phyloP scores from a whole-genome alignment of 805 yeast genomes.

The Metschnikowia shivogae region DNA sequence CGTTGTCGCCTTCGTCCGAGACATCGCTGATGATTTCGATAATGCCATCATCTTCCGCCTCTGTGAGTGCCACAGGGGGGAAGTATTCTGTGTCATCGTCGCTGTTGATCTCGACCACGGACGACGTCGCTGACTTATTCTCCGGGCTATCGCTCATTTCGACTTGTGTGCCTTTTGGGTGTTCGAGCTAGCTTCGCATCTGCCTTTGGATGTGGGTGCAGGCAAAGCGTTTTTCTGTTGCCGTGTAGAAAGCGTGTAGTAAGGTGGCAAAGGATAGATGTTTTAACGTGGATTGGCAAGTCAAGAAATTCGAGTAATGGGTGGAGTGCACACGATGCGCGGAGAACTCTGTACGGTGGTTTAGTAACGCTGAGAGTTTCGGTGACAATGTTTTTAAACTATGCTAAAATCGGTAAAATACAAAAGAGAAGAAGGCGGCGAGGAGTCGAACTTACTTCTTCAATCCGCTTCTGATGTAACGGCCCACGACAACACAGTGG shows the following conservation, averaged over 20 bases:
- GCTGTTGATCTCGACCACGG: constrained; percentile 14
- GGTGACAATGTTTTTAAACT: constrained; percentile 9
- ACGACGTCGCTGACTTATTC: constrained; percentile 9
- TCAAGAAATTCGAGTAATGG: neutral
- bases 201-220: neutral
- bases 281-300: neutral
- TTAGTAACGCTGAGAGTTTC: neutral
- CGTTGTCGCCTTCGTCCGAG: constrained; percentile 12
- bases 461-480: constrained; percentile 87
- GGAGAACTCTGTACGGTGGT: neutral
- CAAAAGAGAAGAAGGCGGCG: constrained; percentile 10
- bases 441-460: constrained; percentile 34
- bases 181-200: neutral
- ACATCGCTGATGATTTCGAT: constrained; percentile 14
- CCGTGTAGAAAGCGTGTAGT: neutral
- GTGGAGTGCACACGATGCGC: constrained; percentile 2
- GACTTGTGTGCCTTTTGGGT: neutral
- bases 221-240: neutral
- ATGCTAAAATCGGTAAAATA: constrained; percentile 16
- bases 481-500: constrained; percentile 98
- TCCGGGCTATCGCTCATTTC: constrained; percentile 11
- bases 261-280: neutral
- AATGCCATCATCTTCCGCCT: constrained; percentile 7
- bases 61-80: neutral
- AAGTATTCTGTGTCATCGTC: constrained; percentile 9